phyloP scores from a whole-genome alignment of 225 moss, liverwort and hornwort genomes.

The Lunularia cruciata region DNA sequence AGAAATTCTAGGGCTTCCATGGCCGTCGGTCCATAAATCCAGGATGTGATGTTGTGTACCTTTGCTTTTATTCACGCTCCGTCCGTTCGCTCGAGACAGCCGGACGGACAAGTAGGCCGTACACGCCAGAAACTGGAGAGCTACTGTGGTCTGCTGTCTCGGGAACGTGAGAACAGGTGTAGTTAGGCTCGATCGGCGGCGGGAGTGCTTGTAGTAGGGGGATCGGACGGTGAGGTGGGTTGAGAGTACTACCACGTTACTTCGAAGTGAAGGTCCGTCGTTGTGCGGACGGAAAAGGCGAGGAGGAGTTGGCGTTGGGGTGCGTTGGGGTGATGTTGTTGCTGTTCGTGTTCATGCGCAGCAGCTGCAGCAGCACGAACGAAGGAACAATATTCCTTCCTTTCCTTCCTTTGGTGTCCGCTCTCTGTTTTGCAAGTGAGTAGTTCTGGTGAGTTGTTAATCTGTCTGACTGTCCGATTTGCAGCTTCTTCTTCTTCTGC shows the following conservation, averaged over 20 bases:
- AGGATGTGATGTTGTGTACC: not conserved
- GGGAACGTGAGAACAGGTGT: not conserved
- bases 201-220: not conserved
- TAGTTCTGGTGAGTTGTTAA: not conserved
- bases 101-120: not conserved
- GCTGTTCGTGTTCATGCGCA: constrained; percentile 8
- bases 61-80: not conserved
- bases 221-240: not conserved
- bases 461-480: constrained; percentile 6
- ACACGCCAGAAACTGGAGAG: not conserved
- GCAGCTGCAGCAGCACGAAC: too few relatives aligned
- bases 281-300: constrained; percentile 5
- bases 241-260: not conserved
- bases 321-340: not conserved
- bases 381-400: not conserved
- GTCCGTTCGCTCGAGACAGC: not conserved
- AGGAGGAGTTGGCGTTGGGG: not conserved
- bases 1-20: constrained; percentile 14
- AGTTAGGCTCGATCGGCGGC: not conserved
- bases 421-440: not conserved
- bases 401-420: not conserved
- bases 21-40: not conserved
- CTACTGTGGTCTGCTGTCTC: not conserved
- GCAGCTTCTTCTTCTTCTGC: constrained; percentile 11
- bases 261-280: not conserved